Evolutionary conservation across 2,329 filamentous ascomycete genomes (phyloP).

Genomic region (Chrysoporthe cubensis): DNA sequence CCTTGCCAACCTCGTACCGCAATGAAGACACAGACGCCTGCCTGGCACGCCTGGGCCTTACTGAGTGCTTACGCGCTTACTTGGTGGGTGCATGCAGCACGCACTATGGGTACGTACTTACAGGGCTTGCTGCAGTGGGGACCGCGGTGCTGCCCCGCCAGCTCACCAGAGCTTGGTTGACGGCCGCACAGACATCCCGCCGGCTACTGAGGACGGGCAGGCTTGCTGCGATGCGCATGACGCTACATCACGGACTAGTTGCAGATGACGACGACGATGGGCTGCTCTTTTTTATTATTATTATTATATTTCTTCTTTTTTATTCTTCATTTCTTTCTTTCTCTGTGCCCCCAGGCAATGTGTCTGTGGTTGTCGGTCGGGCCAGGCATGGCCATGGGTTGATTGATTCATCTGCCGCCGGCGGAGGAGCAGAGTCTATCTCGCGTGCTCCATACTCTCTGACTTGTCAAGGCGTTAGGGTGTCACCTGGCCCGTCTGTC

Average conservation of each 20-base stretch:
- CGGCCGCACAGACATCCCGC: conserved; percentile 11
- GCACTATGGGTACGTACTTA: too few species aligned
- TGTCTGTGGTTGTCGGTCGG: not conserved
- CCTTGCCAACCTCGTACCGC: not conserved
- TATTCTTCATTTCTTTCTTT: not conserved
- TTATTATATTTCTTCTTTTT: not conserved
- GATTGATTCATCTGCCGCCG: too few species aligned
- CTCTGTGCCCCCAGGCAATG: too few species aligned
- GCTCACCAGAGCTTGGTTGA: conserved; percentile 1
- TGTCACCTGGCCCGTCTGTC: not conserved
- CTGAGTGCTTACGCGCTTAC: too few species aligned
- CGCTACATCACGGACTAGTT: not conserved
- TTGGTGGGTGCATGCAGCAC: too few species aligned
- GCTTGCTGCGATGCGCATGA: not conserved
- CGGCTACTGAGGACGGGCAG: not conserved
- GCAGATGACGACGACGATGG: not conserved
- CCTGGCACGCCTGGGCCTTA: too few species aligned
- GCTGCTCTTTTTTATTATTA: too few species aligned
- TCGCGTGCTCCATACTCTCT: not conserved
- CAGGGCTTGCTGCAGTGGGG: not conserved
- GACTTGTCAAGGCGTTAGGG: not conserved
- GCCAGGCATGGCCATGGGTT: too few species aligned
- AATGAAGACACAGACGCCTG: not conserved
- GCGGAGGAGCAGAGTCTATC: too few species aligned
- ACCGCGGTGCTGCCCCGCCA: not conserved